Conservation (phyloP, 1,139 yeast genomes). For the Pichia sp. region DNA sequence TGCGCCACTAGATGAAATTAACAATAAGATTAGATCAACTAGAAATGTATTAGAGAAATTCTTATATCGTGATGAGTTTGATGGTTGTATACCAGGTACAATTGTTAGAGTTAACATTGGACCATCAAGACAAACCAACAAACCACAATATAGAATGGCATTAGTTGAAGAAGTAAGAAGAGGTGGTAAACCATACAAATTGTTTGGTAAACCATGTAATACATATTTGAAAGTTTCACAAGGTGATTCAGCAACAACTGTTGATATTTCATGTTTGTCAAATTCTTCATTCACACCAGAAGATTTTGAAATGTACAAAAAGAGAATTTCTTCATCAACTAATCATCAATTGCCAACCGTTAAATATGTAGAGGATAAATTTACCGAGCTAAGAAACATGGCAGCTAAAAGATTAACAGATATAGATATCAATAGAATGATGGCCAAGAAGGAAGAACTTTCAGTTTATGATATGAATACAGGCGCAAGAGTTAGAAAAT, state of each 20-base stretch:
- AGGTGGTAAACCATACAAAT: slow-evolving; percentile 48
- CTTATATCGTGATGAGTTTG: slow-evolving; percentile 79
- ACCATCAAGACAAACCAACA: slow-evolving; percentile 51
- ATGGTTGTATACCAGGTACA: slow-evolving; percentile 60
- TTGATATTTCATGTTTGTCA: slow-evolving; percentile 72
- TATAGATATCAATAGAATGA: slow-evolving; percentile 72
- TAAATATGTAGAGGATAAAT: slow-evolving; percentile 62
- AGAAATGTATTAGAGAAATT: slow-evolving; percentile 67
- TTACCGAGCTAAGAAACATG: slow-evolving; percentile 53
- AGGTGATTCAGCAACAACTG: slow-evolving; percentile 64
- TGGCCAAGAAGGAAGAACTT: slow-evolving; percentile 56
- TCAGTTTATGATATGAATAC: slow-evolving; percentile 48
- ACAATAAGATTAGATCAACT: slow-evolving; percentile 60
- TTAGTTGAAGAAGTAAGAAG: slow-evolving; percentile 54
- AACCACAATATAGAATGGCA: slow-evolving; percentile 76
- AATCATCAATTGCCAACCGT: slow-evolving; percentile 56
- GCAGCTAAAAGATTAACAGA: slow-evolving; percentile 63
- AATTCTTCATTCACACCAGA: slow-evolving; percentile 63
- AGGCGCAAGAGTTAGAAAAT: slow-evolving; percentile 73
- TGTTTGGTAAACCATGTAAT: slow-evolving; percentile 50
- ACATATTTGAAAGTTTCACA: slow-evolving; percentile 61
- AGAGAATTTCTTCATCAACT: slow-evolving; percentile 50
- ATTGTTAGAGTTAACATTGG: slow-evolving; percentile 83
- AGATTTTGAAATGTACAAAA: slow-evolving; percentile 67
- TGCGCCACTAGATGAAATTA: slow-evolving; percentile 53